Percentiles rank a stretch among this genome's conserved stretches.
These are phyloP conservation scores for Alternaria alternata DNA, from an alignment of 2,329 filamentous ascomycete genomes.

Conservation along the genomic window DNA sequence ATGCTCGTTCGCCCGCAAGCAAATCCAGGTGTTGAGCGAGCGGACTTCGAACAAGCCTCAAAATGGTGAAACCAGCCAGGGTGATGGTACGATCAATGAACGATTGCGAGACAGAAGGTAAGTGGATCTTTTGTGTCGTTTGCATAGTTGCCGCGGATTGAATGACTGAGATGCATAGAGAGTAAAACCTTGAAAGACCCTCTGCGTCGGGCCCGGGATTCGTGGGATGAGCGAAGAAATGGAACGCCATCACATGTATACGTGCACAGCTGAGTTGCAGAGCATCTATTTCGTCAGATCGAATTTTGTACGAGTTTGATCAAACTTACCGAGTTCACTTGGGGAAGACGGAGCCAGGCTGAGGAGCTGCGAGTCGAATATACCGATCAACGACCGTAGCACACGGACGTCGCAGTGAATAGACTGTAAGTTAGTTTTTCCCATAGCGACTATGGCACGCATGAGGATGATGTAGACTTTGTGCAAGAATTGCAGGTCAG, in stretches of 20 bases:
- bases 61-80: conserved; percentile 44
- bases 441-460: conserved; percentile 46
- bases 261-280: conserved; percentile 47
- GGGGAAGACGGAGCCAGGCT: conserved; percentile 40
- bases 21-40: conserved; percentile 45
- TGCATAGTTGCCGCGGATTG: conserved; percentile 33
- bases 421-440: conserved; percentile 44
- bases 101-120: conserved; percentile 41
- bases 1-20: conserved; percentile 45
- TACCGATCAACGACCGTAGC: conserved; percentile 44
- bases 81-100: conserved; percentile 47
- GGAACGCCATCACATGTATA: conserved; percentile 47
- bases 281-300: conserved; percentile 36
- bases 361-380: conserved; percentile 48
- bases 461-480: conserved; percentile 46
- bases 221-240: conserved; percentile 46
- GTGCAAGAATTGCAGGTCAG: conserved; percentile 44
- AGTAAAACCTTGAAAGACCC: conserved; percentile 40
- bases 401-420: conserved; percentile 41
- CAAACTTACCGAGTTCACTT: conserved; percentile 41
- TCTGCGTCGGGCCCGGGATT: conserved; percentile 39
- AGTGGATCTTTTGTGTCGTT: conserved; percentile 32
- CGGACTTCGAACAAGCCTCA: conserved; percentile 42
- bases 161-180: conserved; percentile 44
- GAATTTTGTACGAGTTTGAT: not conserved